These are phyloP conservation scores for Piper betle DNA, from an alignment of 164 flowering plant genomes.

Conservation along the genomic window DNA sequence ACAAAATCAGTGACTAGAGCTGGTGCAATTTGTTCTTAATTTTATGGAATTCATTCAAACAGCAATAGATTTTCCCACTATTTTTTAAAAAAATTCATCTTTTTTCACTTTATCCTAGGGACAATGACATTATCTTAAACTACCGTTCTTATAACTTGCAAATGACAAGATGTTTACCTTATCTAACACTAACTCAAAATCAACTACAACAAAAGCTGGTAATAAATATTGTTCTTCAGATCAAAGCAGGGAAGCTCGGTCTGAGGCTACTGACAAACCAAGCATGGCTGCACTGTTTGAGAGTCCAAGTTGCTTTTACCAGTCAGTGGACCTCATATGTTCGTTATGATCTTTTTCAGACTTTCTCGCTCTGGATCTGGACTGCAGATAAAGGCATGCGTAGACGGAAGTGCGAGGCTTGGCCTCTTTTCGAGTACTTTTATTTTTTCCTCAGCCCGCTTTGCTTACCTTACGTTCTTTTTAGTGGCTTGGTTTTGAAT, in stretches of 20 bases:
- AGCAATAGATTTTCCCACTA: too few relatives aligned
- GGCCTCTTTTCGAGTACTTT: not conserved
- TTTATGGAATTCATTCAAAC: too few relatives aligned
- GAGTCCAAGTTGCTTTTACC: not conserved
- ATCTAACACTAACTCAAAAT: too few relatives aligned
- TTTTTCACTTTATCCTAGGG: too few relatives aligned
- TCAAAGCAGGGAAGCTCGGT: not conserved
- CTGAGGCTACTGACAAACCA: not conserved
- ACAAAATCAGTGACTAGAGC: too few relatives aligned
- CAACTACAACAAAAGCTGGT: too few relatives aligned
- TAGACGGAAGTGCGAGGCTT: not conserved
- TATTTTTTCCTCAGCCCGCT: not conserved
- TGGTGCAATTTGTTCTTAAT: too few relatives aligned
- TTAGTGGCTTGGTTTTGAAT: not conserved
- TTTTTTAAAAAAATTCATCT: too few relatives aligned
- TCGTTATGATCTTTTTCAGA: not conserved
- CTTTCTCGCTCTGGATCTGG: not conserved
- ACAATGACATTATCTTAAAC: too few relatives aligned
- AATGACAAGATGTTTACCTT: too few relatives aligned
- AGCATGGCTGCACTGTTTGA: not conserved
- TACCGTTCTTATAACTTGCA: too few relatives aligned
- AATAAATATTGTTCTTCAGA: not conserved
- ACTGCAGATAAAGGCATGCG: not conserved
- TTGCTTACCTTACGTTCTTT: not conserved
- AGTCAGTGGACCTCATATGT: not conserved